Evolutionary conservation across 2,329 filamentous ascomycete species (phyloP), one percentile per base, ranked within the genome.

Genomic region (Neofusicoccum cordaticola): DNA sequence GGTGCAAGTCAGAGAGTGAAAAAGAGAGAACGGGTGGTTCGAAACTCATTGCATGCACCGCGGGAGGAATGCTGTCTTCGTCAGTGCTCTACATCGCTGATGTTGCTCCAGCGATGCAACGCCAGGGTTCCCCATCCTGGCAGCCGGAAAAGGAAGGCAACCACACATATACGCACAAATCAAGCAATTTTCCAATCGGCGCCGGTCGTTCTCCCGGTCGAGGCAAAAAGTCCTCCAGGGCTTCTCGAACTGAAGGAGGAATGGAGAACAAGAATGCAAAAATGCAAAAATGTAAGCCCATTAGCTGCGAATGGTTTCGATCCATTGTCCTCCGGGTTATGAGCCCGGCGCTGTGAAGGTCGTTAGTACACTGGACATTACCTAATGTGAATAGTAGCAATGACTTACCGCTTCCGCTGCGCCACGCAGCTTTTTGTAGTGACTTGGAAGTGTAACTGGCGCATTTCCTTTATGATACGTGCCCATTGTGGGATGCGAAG

Each of bases 311-410:
- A 63, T 67, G 70, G 70, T 72, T 72, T 72, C 70, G 70, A 72
- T 72, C 70, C 70, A 67, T 63, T 68, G 70, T 71, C 70, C 70
- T 72, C 70, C 70, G 70, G 70, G 70, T 72, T 72, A 72, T 72
- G 70, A 72, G 70, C 70, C 70, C 70, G 70, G 70, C 70, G 70
- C 53, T 58, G 34, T 45, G 44, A 27, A 35, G 53, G 39, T 34
- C 17, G 53, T 58, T 58, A 58, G 53, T 58, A 4, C 7, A 44
- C n/a, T 35, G 6, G 41, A 6, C 31, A 39, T 19, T 11, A 27
- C 15, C 15, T 8, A 35, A 13, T 34, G 8, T 7, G 27, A 7
- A 27, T 3, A 2, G 31, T 58, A n/a, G 53, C 17, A 58, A 35
- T 58, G 15, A 34, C 53, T 58, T 58, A 58, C 53, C 70, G 70